Evolutionary conservation across 164 flowering plant genomes (phyloP).

Genomic region (Malania oleifera): DNA sequence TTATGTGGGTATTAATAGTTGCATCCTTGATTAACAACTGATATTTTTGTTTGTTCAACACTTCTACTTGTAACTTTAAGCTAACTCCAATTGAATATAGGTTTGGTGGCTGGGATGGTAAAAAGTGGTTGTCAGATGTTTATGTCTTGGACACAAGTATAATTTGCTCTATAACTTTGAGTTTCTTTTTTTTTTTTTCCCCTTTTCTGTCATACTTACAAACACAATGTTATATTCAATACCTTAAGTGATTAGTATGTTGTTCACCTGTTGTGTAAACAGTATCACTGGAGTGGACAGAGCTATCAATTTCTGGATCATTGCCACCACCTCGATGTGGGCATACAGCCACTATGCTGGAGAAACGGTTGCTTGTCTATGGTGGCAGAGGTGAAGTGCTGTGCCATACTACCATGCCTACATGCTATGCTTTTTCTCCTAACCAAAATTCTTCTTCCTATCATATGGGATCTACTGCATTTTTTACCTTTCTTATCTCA

Average conservation of each 20-base stretch:
- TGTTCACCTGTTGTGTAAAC: slow-evolving; percentile 17
- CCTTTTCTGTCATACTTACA: not conserved
- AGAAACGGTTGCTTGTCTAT: slow-evolving; percentile 85
- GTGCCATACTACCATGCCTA: not conserved
- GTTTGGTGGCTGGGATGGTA: slow-evolving; percentile 99
- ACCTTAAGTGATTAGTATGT: not conserved
- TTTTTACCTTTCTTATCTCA: too few relatives aligned
- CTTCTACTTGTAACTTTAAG: slow-evolving; percentile 2
- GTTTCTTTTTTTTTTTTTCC: slow-evolving; percentile 8
- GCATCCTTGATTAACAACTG: slow-evolving; percentile 2
- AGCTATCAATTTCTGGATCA: slow-evolving; percentile 70
- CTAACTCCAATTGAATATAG: slow-evolving; percentile 33
- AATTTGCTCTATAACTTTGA: slow-evolving; percentile 2
- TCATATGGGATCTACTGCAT: too few relatives aligned
- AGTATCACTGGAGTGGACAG: slow-evolving; percentile 98
- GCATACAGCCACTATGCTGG: slow-evolving; percentile 94
- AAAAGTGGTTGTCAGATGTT: slow-evolving; percentile 96
- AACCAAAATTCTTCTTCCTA: not conserved
- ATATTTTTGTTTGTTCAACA: not conserved
- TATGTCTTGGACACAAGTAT: slow-evolving; percentile 95
- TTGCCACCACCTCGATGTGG: slow-evolving; percentile 97
- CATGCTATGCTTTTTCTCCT: not conserved
- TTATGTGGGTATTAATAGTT: slow-evolving; percentile 51
- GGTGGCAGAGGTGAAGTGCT: slow-evolving; percentile 86
- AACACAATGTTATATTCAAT: not conserved